Base-by-base conservation (phyloP, 441 rosid species). In the Iberis amara region DNA sequence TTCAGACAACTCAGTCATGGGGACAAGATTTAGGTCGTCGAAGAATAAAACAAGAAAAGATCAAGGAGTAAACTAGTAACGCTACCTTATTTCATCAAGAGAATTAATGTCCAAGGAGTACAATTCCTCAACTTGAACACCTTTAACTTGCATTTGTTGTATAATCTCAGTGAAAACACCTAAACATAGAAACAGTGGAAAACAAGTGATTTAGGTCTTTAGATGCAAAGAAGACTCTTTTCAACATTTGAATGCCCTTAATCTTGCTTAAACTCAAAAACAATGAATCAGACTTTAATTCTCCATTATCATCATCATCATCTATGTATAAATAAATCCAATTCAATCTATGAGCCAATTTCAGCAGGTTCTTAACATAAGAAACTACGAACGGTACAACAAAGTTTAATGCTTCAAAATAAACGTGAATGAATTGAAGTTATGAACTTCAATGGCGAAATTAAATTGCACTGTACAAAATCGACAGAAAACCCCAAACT, bases 61-160 rank as follows among this genome's bases (percentile, higher is more conserved):
- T 18, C 21, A 18, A 18, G 21, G 21, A 18, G 21, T 18, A 18
- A 18, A 18, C 21, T 18, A 23, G 18, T 8, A 2, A 6, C 45
- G 33, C 0, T 10, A 66, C 71, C 66, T 60, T 8, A 66, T 54
- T 47, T 66, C 48, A 49, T 60, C 47, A 0, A 66, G 47, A 42
- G 62, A 48, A n/a, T 15, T 14, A 8, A 54, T 12, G 55, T 66
- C 66, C 53, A 66, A 42, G 1, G 66, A 55, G 42, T 66, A 66
- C 62, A 66, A 11, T 13, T 67, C 67, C 31, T 67, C 67, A 55
- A 61, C 58, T 41, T 55, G 66, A 11, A 67, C 71, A 48, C 67
- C 67, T 67, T 60, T 67, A 49, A 67, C 71, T 67, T 67, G 71
- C 66, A 67, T 55, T 44, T 67, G 71, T 11, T 67, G 71, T 36